These are phyloP conservation scores for Rhynchospora breviuscula DNA, from an alignment of 176 grass and related monocot species.

Conservation along the genomic window DNA sequence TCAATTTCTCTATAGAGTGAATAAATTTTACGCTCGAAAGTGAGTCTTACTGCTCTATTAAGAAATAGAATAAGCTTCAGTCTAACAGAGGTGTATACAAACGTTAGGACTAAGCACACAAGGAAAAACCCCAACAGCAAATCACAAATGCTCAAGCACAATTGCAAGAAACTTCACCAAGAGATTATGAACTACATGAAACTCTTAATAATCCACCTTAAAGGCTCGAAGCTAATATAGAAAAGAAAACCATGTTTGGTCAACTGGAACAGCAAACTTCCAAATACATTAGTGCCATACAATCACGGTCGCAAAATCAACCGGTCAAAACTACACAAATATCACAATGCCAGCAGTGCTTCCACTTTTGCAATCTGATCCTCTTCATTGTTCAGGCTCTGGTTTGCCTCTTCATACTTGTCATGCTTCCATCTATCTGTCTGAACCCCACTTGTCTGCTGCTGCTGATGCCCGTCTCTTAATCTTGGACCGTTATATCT, in stretches of 20 bases:
- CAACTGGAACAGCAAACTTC: constrained; percentile 1
- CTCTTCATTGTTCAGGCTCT: constrained; percentile 71
- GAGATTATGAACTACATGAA: background rate
- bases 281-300: background rate
- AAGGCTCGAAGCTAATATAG: constrained; percentile 23
- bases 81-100: no score
- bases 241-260: background rate
- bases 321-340: background rate
- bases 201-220: background rate
- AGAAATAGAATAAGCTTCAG: no score
- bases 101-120: no score
- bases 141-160: background rate
- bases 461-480: background rate
- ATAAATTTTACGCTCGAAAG: no score
- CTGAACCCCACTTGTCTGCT: constrained; percentile 35
- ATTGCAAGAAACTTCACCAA: background rate
- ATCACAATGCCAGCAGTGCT: constrained; percentile 59
- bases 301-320: background rate
- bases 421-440: constrained; percentile 95
- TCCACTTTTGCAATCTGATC: constrained; percentile 93
- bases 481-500: constrained; percentile 35
- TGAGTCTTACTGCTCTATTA: no score
- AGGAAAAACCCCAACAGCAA: background rate
- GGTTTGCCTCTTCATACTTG: constrained; percentile 72
- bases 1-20: no score